These are phyloP conservation scores for Rhytidhysteron rufulum DNA, from an alignment of 2,329 filamentous ascomycete genomes.

Conservation along the genomic window DNA sequence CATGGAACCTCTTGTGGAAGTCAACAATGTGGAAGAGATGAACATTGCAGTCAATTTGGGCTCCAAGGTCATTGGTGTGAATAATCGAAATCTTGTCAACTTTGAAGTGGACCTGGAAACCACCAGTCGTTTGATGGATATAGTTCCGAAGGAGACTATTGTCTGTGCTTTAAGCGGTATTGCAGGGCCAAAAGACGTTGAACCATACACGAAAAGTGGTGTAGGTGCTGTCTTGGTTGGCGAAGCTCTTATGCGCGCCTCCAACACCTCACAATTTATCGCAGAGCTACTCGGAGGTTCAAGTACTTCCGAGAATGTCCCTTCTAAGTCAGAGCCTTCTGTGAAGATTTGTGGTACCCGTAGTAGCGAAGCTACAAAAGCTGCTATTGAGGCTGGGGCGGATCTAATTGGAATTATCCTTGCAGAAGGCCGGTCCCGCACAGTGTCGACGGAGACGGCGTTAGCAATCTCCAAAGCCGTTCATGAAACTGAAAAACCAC, in stretches of 20 bases:
- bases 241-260: constrained; percentile 90
- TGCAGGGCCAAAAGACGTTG: constrained; percentile 80
- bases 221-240: constrained; percentile 92
- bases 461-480: constrained; percentile 76
- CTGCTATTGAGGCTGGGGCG: constrained; percentile 80
- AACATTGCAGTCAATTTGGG: constrained; percentile 79
- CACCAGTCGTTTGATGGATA: constrained; percentile 79
- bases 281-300: constrained; percentile 68
- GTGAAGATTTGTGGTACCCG: constrained; percentile 97
- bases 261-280: constrained; percentile 79
- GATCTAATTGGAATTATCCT: constrained; percentile 93
- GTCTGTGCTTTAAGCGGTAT: constrained; percentile 95
- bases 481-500: constrained; percentile 50
- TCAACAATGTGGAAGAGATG: constrained; percentile 94
- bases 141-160: constrained; percentile 80
- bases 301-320: constrained; percentile 1
- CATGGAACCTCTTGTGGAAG: constrained; percentile 97
- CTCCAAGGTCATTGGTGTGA: constrained; percentile 90
- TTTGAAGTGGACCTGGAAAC: constrained; percentile 96
- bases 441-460: constrained; percentile 73
- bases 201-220: constrained; percentile 81
- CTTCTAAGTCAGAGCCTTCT: constrained; percentile 43
- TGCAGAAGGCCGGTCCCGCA: constrained; percentile 75
- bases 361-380: constrained; percentile 71
- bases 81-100: constrained; percentile 93